Conservation (phyloP, 768 basidiomycete genomes). For the Trichaptum fuscoviolaceum region DNA sequence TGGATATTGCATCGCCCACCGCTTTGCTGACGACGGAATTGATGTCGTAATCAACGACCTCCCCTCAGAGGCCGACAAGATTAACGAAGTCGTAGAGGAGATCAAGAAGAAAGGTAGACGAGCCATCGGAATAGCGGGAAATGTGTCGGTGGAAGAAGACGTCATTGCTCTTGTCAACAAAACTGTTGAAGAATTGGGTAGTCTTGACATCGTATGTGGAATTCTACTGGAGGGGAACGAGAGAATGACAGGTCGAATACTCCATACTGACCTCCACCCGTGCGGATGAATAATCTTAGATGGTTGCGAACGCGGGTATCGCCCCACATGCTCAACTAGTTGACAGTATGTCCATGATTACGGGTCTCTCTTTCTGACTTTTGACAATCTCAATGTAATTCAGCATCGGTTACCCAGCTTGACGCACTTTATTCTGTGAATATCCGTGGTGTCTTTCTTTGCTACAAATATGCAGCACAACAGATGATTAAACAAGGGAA, state of each 20-base stretch:
- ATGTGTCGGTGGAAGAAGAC: slow-evolving; percentile 25
- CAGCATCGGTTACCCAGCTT: slow-evolving; percentile 29
- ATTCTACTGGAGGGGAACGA: background rate
- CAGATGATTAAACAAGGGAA: slow-evolving; percentile 40
- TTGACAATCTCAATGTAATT: background rate
- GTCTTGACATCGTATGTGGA: slow-evolving; percentile 29
- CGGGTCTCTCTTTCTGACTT: background rate
- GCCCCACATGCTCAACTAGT: slow-evolving; percentile 4
- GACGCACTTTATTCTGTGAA: slow-evolving; percentile 86
- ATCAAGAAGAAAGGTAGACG: slow-evolving; percentile 16
- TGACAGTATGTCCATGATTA: slow-evolving; percentile 5
- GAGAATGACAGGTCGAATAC: too few species aligned
- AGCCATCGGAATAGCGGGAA: slow-evolving; percentile 13
- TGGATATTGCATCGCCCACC: slow-evolving; percentile 15
- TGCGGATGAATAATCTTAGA: slow-evolving; percentile 6
- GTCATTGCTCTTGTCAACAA: slow-evolving; percentile 26
- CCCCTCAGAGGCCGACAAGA: background rate
- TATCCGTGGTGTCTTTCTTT: slow-evolving; percentile 80
- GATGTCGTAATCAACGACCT: slow-evolving; percentile 17
- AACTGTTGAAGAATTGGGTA: slow-evolving; percentile 21
- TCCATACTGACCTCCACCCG: background rate
- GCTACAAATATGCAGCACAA: slow-evolving; percentile 37
- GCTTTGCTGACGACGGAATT: slow-evolving; percentile 15
- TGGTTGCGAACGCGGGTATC: slow-evolving; percentile 20
- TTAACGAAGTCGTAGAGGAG: slow-evolving; percentile 18